Percentiles rank a stretch among this genome's conserved stretches.
Conservation (phyloP, 2,329 filamentous ascomycete genomes). For the Helminthosporium solani region DNA sequence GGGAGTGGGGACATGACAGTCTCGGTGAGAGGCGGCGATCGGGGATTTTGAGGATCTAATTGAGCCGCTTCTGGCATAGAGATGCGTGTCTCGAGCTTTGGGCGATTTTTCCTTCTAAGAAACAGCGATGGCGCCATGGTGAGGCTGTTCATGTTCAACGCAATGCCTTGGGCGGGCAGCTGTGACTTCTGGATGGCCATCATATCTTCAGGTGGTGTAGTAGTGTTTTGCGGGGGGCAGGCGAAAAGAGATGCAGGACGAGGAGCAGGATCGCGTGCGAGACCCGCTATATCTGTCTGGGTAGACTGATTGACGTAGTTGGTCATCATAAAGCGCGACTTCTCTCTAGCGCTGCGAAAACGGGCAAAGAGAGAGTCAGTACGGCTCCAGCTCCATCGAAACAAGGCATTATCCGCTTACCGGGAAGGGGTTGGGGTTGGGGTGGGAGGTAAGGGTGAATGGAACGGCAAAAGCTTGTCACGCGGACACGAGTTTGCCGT, state of each 20-base stretch:
- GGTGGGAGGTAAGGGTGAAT: too few relatives aligned
- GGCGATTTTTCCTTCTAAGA: constrained; percentile 25
- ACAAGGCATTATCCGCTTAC: too few relatives aligned
- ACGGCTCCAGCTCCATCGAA: too few relatives aligned
- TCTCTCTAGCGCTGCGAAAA: background rate
- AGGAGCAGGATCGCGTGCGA: constrained; percentile 27
- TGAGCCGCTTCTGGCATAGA: constrained; percentile 20
- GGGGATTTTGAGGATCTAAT: constrained; percentile 27
- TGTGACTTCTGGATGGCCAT: constrained; percentile 24
- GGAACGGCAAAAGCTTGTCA: too few relatives aligned
- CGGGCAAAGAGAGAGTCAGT: too few relatives aligned
- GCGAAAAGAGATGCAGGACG: constrained; percentile 25
- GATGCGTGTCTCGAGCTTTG: constrained; percentile 24
- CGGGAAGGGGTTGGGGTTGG: too few relatives aligned
- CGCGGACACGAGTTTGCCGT: too few relatives aligned
- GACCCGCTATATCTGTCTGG: constrained; percentile 36
- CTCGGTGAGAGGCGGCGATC: constrained; percentile 35
- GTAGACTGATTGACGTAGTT: constrained; percentile 31
- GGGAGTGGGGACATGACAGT: constrained; percentile 36
- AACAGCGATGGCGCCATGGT: constrained; percentile 18
- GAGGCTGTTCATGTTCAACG: constrained; percentile 4
- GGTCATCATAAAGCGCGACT: constrained; percentile 17
- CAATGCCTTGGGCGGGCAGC: constrained; percentile 11
- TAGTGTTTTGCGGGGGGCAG: constrained; percentile 20
- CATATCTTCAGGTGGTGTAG: constrained; percentile 34